phyloP scores from a whole-genome alignment of 768 basidiomycete genomes.

The Atractiella rhizophila region DNA sequence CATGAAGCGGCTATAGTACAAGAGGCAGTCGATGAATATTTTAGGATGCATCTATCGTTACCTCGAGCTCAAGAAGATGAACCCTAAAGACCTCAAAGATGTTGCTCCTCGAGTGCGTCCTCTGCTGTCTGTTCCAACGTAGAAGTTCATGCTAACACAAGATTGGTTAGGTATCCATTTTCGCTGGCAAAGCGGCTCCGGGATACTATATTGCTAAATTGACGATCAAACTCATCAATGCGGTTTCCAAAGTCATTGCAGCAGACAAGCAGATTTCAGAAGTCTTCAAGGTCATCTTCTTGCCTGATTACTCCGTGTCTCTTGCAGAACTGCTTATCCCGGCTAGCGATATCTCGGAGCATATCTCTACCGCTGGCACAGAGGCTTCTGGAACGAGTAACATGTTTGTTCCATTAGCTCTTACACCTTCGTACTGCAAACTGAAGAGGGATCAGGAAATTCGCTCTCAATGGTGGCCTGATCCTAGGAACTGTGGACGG shows the following conservation, averaged over 20 bases:
- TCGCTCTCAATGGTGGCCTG: constrained; percentile 72
- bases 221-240: constrained; percentile 63
- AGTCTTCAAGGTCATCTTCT: constrained; percentile 69
- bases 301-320: constrained; percentile 66
- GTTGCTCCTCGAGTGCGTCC: constrained; percentile 29
- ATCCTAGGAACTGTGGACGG: constrained; percentile 40
- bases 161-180: constrained; percentile 46
- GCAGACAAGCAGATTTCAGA: constrained; percentile 58
- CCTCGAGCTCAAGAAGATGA: constrained; percentile 26
- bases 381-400: constrained; percentile 29
- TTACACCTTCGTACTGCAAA: constrained; percentile 17
- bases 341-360: constrained; percentile 82
- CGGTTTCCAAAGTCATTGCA: constrained; percentile 43
- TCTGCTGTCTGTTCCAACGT: neutral
- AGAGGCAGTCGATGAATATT: constrained; percentile 87
- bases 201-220: constrained; percentile 77
- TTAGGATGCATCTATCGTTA: constrained; percentile 49
- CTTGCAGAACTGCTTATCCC: constrained; percentile 23
- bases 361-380: constrained; percentile 92
- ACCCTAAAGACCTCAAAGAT: constrained; percentile 51
- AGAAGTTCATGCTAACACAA: neutral
- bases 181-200: constrained; percentile 91
- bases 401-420: constrained; percentile 1
- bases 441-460: constrained; percentile 24
- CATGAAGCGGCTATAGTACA: constrained; percentile 13